A percentile compares a stretch with the other conserved stretches of the same genome.
These are phyloP conservation scores for Fraxinus floribunda DNA, from an alignment of 305 asterid genomes.

Conservation along the genomic window DNA sequence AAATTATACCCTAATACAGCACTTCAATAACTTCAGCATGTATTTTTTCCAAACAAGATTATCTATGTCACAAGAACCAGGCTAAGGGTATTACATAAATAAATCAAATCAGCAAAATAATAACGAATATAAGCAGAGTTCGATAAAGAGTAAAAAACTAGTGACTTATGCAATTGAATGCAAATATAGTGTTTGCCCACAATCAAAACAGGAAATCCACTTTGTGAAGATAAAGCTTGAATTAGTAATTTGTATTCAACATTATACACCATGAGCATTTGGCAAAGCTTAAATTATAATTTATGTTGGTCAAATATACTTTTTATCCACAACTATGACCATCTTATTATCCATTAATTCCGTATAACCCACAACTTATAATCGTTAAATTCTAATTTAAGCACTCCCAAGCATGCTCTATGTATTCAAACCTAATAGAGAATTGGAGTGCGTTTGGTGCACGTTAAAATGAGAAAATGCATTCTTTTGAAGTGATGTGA, in stretches of 20 bases:
- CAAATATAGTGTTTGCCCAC: background rate
- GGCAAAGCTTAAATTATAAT: background rate
- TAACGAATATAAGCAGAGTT: background rate
- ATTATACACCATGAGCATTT: background rate
- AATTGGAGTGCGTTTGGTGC: no score
- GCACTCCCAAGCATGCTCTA: background rate
- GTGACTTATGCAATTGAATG: background rate
- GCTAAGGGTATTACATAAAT: background rate
- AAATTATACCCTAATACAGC: background rate
- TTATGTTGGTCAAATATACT: no score
- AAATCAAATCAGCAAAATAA: background rate
- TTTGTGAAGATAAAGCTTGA: background rate
- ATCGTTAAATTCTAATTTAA: no score
- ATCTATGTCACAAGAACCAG: background rate
- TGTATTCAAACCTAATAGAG: background rate
- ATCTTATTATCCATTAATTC: background rate
- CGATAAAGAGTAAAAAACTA: background rate
- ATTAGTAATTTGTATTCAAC: background rate
- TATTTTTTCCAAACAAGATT: background rate
- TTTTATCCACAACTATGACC: background rate
- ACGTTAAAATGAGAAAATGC: no score
- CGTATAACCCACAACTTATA: background rate
- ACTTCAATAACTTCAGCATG: background rate
- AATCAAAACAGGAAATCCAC: background rate
- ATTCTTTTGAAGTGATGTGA: no score